Percentiles rank a stretch among this genome's conserved stretches.
Conservation (phyloP, 768 basidiomycete species). For the Ramaria sp. region DNA sequence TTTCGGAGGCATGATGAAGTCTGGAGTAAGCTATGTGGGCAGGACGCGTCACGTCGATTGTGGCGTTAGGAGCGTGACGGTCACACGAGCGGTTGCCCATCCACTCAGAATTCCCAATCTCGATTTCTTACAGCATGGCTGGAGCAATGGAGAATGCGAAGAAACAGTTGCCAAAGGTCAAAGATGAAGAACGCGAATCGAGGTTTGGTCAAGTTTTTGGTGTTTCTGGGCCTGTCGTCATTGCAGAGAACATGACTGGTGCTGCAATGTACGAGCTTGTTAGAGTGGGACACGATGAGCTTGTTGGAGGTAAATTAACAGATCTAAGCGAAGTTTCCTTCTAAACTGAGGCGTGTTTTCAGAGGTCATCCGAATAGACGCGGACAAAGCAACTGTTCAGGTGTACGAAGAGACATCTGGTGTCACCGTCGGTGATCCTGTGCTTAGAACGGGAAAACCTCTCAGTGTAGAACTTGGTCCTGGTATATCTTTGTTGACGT, state of each 20-base stretch:
- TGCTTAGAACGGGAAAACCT: conserved; percentile 94
- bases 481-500: conserved; percentile 33
- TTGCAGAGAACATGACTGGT: conserved; percentile 93
- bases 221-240: conserved; percentile 97
- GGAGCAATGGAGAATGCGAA: conserved; percentile 89
- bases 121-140: conserved; percentile 45
- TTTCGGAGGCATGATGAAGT: conserved; percentile 76
- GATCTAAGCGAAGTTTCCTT: background rate
- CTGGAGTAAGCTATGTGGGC: conserved; percentile 14
- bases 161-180: conserved; percentile 76
- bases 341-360: background rate
- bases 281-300: conserved; percentile 95
- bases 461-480: conserved; percentile 96
- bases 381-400: conserved; percentile 96
- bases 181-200: conserved; percentile 84
- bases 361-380: conserved; percentile 99
- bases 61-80: conserved; percentile 14
- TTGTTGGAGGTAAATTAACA: conserved; percentile 72
- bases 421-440: conserved; percentile 97
- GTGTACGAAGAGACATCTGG: conserved; percentile 99
- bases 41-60: conserved; percentile 26
- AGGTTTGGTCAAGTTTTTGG: conserved; percentile 84
- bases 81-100: conserved; percentile 3
- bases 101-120: background rate
- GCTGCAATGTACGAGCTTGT: conserved; percentile 98